Evolutionary conservation across 352 stramenopile genomes (phyloP), one percentile per base, ranked within the genome.

Genomic region (Phytophthora idaei): DNA sequence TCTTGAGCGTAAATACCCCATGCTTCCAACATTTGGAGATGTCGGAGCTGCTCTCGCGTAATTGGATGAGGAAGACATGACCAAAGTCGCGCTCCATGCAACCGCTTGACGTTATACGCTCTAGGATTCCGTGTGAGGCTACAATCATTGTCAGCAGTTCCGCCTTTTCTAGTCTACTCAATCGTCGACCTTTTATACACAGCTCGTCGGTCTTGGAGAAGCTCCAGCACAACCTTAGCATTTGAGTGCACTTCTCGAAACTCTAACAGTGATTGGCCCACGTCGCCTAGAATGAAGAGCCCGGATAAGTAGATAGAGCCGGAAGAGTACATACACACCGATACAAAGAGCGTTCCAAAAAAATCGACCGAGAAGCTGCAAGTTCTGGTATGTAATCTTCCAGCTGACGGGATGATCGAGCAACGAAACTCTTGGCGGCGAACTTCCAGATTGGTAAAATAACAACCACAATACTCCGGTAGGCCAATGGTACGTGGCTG

Each of bases 281-380:
- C n/a, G 11, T 57, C 34, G 4, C 21, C 34, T 46, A 36, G 1
- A 3, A 47, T 36, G 34, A 47, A 57, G 10, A 47, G 11, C 3
- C 17, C 34, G 1, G 50, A 47, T 5, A 57, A 15, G 9, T 57
- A 55, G 8, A 57, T 31, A 0, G 54, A 65, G 10, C 29, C 27
- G 0, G 60, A 48, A 21, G 45, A 51, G 11, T 37, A 63, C 29
- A 69, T 63, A 41, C 58, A 73, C 10, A 64, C 58, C 4, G 46
- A 64, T 2, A 67, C 48, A 15, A 68, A 72, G 4, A 67, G 58
- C n/a, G 52, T 27, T 28, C 57, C 21, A 7, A 69, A 61, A 21
- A 73, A 58, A 25, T 69, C 65, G 7, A 64, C 46, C 0, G 42
- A 52, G 68, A 56, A 1, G 61, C 54, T 7, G 69, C 51, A 5